phyloP scores from a whole-genome alignment of 768 basidiomycete genomes.

The Sarcomyxa edulis region DNA sequence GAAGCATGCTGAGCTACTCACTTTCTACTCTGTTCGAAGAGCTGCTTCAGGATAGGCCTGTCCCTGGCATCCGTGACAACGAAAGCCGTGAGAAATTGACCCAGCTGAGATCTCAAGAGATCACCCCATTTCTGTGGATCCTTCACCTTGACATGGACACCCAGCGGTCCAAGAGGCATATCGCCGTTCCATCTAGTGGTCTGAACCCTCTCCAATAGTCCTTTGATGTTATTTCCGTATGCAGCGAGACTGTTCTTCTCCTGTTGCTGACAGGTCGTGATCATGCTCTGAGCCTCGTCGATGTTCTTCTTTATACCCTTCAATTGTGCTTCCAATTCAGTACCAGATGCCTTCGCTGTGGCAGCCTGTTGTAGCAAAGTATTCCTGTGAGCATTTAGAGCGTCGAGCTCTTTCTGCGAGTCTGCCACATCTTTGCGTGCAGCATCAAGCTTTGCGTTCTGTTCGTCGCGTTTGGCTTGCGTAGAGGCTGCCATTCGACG shows the following conservation, averaged over 20 bases:
- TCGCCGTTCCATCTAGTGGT: conserved; percentile 57
- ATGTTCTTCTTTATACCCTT: conserved; percentile 35
- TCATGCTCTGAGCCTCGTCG: conserved; percentile 40
- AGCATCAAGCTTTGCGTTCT: conserved; percentile 42
- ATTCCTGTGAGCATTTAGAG: conserved; percentile 4
- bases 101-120: conserved; percentile 62
- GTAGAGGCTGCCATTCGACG: conserved; percentile 49
- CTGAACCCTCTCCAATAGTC: conserved; percentile 48
- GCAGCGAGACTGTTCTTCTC: conserved; percentile 55
- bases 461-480: conserved; percentile 58
- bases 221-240: conserved; percentile 59
- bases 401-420: conserved; percentile 28
- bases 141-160: conserved; percentile 67
- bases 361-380: conserved; percentile 6
- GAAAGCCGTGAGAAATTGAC: conserved; percentile 55
- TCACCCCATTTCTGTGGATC: conserved; percentile 60
- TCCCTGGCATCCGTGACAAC: conserved; percentile 73
- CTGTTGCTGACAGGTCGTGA: conserved; percentile 40
- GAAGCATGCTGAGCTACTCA: conserved; percentile 33
- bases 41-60: conserved; percentile 42
- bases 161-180: conserved; percentile 74
- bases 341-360: too few species aligned
- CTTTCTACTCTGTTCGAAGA: conserved; percentile 60
- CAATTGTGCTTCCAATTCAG: too few species aligned
- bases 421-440: conserved; percentile 33